Evolutionary conservation across 805 yeast species (phyloP), one percentile per base, ranked within the genome.

Genomic region (Starmerella davenportii): DNA sequence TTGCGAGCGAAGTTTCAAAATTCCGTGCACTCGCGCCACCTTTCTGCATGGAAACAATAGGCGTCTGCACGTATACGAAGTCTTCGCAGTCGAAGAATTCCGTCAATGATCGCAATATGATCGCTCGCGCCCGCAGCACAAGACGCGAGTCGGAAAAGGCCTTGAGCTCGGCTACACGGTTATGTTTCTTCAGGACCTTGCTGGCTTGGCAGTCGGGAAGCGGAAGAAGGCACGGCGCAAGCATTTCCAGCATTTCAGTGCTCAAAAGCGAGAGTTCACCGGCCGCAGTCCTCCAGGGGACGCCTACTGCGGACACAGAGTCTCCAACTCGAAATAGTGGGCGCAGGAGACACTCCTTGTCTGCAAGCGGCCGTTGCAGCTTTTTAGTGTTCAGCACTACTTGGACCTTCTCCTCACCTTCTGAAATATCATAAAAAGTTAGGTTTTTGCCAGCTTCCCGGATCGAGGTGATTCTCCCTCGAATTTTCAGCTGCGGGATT

Each of bases 1-100:
- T 41, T 2, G 35, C 37, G 50, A 41, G 64, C 38, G 56, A 53
- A 0, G 95, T 82, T 1, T 51, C 51, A 49, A 90, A 90, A 0
- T 96, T 94, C n/a, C 69, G 68, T 0, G 98, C 96, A 49, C 75
- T 74, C 4, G 99, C 98, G 2, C 98, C 98, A 15, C 82, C 79
- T 0, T 84, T 71, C 25, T 63, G 60, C 5, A 62, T 50, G 0
- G 82, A 70, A 11, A 90, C 57, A 1, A 84, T 69, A 0, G 99
- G 99, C 0, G 99, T 90, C 37, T 76, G 79, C 0, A 90, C 93
- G 54, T 84, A 95, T 2, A 79, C 44, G 47, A 84, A 90, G 14
- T 37, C 45, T 5, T 30, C 27, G 18, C 61, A 58, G 0, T 51
- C 48, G 17, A 87, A 64, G 48, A 70, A 84, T 1, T 51, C 44